Conservation (phyloP, 108 stramenopile species). For the Nitzschia inconspicua region DNA sequence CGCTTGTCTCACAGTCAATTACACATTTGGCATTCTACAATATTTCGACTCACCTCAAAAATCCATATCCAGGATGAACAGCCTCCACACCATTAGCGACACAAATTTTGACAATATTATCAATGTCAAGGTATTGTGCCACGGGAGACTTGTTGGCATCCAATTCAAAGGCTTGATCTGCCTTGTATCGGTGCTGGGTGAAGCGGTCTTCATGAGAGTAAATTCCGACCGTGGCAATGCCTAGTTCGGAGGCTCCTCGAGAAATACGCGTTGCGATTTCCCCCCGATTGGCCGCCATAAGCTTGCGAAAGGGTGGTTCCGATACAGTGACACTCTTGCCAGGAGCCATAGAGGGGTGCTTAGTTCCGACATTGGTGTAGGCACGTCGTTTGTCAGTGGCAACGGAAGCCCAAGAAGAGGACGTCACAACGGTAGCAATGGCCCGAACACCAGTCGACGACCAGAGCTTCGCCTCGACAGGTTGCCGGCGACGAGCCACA, state of each 20-base stretch:
- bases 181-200: conserved; percentile 96
- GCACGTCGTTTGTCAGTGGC: not conserved
- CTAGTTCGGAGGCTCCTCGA: conserved; percentile 77
- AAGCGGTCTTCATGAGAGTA: conserved; percentile 91
- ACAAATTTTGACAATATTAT: conserved; percentile 80
- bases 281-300: conserved; percentile 87
- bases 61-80: conserved; percentile 93
- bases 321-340: conserved; percentile 19
- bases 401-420: conserved; percentile 12
- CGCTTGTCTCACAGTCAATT: too few relatives aligned
- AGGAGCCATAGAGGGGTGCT: conserved; percentile 15
- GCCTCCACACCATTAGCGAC: conserved; percentile 79
- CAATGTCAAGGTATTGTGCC: conserved; percentile 90
- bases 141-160: conserved; percentile 68
- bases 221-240: conserved; percentile 78
- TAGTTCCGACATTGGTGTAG: conserved; percentile 9
- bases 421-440: not conserved
- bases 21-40: too few relatives aligned
- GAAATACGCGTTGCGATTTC: conserved; percentile 75
- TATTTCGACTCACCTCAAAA: conserved; percentile 26
- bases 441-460: not conserved
- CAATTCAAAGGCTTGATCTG: conserved; percentile 83
- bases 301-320: conserved; percentile 66
- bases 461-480: not conserved
- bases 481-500: too few relatives aligned